Conservation (phyloP, 805 yeast species). For the Nakazawaea sp. region DNA sequence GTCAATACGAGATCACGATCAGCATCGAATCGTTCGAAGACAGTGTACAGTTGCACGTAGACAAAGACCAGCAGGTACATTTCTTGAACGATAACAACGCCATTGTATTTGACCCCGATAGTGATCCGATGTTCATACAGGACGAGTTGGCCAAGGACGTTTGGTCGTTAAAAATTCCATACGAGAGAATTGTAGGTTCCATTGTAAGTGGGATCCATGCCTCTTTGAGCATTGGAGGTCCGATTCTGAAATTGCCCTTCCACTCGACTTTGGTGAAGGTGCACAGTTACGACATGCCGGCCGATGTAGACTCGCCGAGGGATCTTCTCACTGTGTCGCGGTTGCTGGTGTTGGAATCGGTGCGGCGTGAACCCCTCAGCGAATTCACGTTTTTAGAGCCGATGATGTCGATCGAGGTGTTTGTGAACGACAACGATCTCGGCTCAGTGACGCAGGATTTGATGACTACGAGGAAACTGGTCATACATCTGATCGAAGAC, state of each 20-base stretch:
- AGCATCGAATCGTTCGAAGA: conserved; percentile 26
- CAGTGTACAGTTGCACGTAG: conserved; percentile 20
- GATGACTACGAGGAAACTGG: conserved; percentile 71
- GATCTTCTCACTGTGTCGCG: conserved; percentile 41
- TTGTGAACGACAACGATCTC: conserved; percentile 60
- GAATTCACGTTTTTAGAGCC: conserved; percentile 73
- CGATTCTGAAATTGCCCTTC: conserved; percentile 45
- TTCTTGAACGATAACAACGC: conserved; percentile 40
- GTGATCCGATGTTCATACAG: conserved; percentile 18
- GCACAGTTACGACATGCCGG: conserved; percentile 44
- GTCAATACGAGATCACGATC: conserved; percentile 17
- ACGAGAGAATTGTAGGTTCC: conserved; percentile 46
- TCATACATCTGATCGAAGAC: conserved; percentile 66
- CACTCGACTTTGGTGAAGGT: conserved; percentile 56
- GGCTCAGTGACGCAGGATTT: conserved; percentile 85
- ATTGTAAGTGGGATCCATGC: conserved; percentile 53
- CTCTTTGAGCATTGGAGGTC: conserved; percentile 64
- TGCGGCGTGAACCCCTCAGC: conserved; percentile 20
- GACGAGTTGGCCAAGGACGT: conserved; percentile 15
- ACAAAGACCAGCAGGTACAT: conserved; percentile 33
- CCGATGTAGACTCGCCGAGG: conserved; percentile 32
- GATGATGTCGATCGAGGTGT: conserved; percentile 68
- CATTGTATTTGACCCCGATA: conserved; percentile 26
- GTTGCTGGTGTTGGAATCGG: conserved; percentile 31
- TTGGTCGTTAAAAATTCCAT: conserved; percentile 42